These are phyloP conservation scores for Calonectria naviculata DNA, from an alignment of 2,329 filamentous ascomycete genomes.

Conservation along the genomic window DNA sequence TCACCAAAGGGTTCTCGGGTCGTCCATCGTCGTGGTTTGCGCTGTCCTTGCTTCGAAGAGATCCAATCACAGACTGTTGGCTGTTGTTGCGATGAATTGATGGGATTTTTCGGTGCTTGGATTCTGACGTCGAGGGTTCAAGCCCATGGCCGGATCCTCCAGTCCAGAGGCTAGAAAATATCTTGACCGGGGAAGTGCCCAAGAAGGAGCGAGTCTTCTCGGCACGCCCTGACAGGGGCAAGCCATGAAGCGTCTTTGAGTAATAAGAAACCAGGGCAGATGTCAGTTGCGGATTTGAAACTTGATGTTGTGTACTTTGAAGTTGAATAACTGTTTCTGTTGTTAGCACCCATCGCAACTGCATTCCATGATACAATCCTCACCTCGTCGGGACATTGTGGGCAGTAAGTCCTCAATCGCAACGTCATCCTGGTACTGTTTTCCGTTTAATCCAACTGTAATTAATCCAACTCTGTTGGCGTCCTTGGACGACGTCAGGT, in stretches of 20 bases:
- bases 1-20: slow-evolving; percentile 74
- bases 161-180: slow-evolving; percentile 85
- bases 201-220: slow-evolving; percentile 77
- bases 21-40: slow-evolving; percentile 58
- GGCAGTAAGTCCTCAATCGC: slow-evolving; percentile 78
- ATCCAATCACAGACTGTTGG: slow-evolving; percentile 66
- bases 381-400: slow-evolving; percentile 79
- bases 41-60: slow-evolving; percentile 59
- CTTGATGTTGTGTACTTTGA: slow-evolving; percentile 75
- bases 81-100: slow-evolving; percentile 58
- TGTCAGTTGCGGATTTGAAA: slow-evolving; percentile 72
- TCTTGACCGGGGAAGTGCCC: slow-evolving; percentile 88
- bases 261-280: slow-evolving; percentile 81
- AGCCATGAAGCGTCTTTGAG: slow-evolving; percentile 77
- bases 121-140: slow-evolving; percentile 38
- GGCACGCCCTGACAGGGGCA: slow-evolving; percentile 71
- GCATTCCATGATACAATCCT: slow-evolving; percentile 42
- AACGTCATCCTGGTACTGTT: slow-evolving; percentile 79
- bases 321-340: slow-evolving; percentile 73
- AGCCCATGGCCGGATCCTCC: slow-evolving; percentile 62
- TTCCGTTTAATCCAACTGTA: slow-evolving; percentile 74
- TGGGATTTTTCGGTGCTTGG: slow-evolving; percentile 54
- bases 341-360: slow-evolving; percentile 45
- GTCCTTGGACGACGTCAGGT: slow-evolving; percentile 63
- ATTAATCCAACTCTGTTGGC: slow-evolving; percentile 60